Evolutionary conservation across 495 filamentous ascomycete species (phyloP).

Genomic region (Venustampulla echinocandica): DNA sequence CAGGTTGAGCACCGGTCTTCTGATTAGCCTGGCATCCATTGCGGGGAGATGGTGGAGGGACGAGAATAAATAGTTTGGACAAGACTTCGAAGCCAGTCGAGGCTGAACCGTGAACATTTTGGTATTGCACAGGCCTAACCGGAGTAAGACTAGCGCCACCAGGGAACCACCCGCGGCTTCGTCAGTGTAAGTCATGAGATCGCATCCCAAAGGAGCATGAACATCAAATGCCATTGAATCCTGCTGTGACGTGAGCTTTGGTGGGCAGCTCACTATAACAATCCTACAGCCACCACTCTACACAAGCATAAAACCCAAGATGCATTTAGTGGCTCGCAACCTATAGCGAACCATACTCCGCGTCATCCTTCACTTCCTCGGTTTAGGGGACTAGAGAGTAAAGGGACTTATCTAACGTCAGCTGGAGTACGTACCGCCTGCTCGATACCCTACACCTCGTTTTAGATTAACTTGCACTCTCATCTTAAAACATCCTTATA

Average conservation of each 20-base stretch:
- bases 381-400: too few species aligned
- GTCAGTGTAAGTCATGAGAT: background rate
- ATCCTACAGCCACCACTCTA: conserved; percentile 16
- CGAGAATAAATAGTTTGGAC: background rate
- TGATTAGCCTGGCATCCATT: conserved; percentile 20
- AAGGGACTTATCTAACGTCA: background rate
- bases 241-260: conserved; percentile 10
- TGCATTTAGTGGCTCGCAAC: background rate
- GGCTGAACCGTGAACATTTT: conserved; percentile 11
- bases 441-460: too few species aligned
- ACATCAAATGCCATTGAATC: conserved; percentile 4
- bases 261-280: conserved; percentile 14
- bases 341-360: background rate
- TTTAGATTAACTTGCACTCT: conserved; percentile 14
- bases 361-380: background rate
- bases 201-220: background rate
- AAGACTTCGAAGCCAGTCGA: conserved; percentile 3
- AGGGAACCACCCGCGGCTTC: background rate
- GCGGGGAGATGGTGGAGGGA: background rate
- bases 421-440: too few species aligned
- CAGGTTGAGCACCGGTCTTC: conserved; percentile 35
- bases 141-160: background rate
- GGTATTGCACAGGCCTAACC: background rate
- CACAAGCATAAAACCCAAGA: background rate
- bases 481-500: conserved; percentile 6